Percentiles rank a stretch among this genome's conserved stretches.
Evolutionary conservation across 306 rosid genomes (phyloP).

Genomic region (Inga leiocalycina): DNA sequence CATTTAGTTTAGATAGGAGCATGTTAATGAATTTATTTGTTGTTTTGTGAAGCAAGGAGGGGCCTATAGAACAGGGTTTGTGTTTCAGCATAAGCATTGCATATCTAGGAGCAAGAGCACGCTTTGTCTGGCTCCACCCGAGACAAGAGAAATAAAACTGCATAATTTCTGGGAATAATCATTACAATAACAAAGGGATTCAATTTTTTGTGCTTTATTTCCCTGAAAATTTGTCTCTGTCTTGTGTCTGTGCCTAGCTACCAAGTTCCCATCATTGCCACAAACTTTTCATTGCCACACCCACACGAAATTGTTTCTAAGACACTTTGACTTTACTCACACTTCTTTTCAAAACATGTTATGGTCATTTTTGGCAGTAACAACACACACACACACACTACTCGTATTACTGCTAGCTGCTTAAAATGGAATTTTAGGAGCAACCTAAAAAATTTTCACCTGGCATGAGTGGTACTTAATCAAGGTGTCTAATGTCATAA

Average conservation of each 20-base stretch:
- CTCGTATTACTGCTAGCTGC: too few relatives aligned
- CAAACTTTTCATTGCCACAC: neutral
- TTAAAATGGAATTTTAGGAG: neutral
- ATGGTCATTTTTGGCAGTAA: neutral
- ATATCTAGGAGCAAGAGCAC: slow-evolving; percentile 20
- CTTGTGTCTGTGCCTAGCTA: neutral
- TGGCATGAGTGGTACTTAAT: neutral
- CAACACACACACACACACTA: too few relatives aligned
- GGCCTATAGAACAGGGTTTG: neutral
- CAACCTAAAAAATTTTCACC: neutral
- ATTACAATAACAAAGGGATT: neutral
- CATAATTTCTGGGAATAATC: slow-evolving; percentile 20
- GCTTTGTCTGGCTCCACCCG: slow-evolving; percentile 18
- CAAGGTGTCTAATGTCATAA: neutral
- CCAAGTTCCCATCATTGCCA: neutral
- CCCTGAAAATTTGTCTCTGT: neutral
- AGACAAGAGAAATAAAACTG: slow-evolving; percentile 7
- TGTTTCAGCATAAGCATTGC: slow-evolving; percentile 20
- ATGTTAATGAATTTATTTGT: neutral
- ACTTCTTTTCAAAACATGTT: too few relatives aligned
- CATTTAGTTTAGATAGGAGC: too few relatives aligned
- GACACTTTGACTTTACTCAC: neutral
- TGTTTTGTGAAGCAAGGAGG: neutral
- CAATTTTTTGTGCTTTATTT: neutral
- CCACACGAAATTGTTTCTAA: neutral